Conservation (phyloP, 1,139 yeast species). For the Sugiyamaella grinbergsii region DNA sequence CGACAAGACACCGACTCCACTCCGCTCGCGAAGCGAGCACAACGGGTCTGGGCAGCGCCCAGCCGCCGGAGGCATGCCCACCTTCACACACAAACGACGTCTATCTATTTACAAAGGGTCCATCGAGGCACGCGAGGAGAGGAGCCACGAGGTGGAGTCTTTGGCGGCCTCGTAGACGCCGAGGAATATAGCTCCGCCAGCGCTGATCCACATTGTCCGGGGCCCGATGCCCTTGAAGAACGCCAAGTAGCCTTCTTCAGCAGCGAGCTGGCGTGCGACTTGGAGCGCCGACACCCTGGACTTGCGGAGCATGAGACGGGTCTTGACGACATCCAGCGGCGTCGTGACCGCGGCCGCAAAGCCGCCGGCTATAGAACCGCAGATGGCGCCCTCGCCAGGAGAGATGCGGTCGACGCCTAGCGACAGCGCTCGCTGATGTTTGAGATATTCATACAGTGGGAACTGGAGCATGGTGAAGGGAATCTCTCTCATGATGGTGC, state of each 20-base stretch:
- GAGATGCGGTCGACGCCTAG: slow-evolving; percentile 48
- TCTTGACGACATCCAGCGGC: slow-evolving; percentile 89
- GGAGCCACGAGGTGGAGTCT: slow-evolving; percentile 25
- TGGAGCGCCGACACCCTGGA: slow-evolving; percentile 51
- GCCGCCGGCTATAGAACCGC: slow-evolving; percentile 96
- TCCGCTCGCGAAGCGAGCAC: neutral
- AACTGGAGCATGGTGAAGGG: slow-evolving; percentile 95
- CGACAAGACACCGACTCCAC: too few relatives aligned
- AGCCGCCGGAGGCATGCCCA: neutral
- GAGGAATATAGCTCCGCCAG: slow-evolving; percentile 95
- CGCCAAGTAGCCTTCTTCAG: slow-evolving; percentile 67
- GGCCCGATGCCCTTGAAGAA: slow-evolving; percentile 89
- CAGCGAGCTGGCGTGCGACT: slow-evolving; percentile 52
- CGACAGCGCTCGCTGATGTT: slow-evolving; percentile 54
- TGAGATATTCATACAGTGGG: slow-evolving; percentile 85
- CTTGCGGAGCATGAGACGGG: slow-evolving; percentile 79
- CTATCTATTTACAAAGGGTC: neutral
- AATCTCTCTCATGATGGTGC: slow-evolving; percentile 90
- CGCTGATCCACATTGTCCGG: slow-evolving; percentile 94
- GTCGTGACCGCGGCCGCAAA: slow-evolving; percentile 93
- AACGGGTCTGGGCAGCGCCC: neutral
- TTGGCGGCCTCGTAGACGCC: slow-evolving; percentile 87
- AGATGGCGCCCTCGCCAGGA: slow-evolving; percentile 80
- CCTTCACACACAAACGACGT: neutral
- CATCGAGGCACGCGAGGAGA: neutral